A percentile compares a stretch with the other conserved stretches of the same genome.
Evolutionary conservation across 306 rosid species (phyloP).

Genomic region (Cucumis sativus): DNA sequence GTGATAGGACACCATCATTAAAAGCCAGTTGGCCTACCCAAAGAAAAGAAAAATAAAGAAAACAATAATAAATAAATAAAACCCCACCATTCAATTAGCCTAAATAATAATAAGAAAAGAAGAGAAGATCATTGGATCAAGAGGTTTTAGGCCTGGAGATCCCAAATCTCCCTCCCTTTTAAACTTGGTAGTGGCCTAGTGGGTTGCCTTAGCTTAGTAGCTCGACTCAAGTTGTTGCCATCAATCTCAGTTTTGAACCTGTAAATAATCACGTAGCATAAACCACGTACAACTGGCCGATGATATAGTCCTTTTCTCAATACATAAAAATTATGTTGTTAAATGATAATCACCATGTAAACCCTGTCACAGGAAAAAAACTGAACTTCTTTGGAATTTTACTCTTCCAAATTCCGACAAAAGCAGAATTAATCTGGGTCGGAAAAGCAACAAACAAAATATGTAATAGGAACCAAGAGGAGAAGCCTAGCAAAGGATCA

Average conservation of each 20-base stretch:
- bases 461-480: not conserved
- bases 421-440: not conserved
- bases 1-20: not conserved
- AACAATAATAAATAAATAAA: no score
- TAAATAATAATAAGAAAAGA: not conserved
- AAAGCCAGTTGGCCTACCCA: not conserved
- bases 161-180: not conserved
- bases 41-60: not conserved
- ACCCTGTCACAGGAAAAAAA: not conserved
- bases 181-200: not conserved
- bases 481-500: not conserved
- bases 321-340: not conserved
- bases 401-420: no score
- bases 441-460: not conserved
- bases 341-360: not conserved
- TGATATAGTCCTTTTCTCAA: not conserved
- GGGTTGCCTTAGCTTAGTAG: not conserved
- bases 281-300: not conserved
- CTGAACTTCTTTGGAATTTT: not conserved
- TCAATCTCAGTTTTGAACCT: not conserved
- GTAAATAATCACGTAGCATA: not conserved
- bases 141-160: not conserved
- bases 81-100: not conserved
- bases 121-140: not conserved
- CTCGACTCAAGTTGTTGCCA: not conserved